Evolutionary conservation across 116 monocot species (phyloP), one percentile per base, ranked within the genome.

Genomic region (Cymodocea nodosa): DNA sequence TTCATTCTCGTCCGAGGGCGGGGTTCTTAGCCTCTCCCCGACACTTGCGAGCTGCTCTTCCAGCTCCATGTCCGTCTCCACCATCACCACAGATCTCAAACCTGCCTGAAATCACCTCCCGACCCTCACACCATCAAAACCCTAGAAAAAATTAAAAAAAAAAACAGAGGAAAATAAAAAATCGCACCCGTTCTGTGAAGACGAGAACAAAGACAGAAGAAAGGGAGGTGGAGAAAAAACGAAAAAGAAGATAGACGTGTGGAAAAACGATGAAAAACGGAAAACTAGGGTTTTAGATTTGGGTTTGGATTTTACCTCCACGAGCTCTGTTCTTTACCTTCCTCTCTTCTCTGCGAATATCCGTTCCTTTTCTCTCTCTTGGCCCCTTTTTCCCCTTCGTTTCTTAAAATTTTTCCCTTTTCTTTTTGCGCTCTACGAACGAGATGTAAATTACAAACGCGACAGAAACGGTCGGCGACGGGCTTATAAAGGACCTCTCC

Each of bases 21-120:
- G 76, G 14, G 22, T 52, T 18, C 51, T 59, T 35, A 85, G 74
- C 66, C 62, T 70, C 8, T 56, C 70, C 35, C 82, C 82, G 52
- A 72, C 59, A 24, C 74, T 79, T 44, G 56, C 50, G 24, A 85
- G 67, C 12, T 60, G 23, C 67, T 59, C 52, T 34, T 74, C 59
- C 49, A 74, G 60, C 59, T 66, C 67, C 34, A 17, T 37, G 17
- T 67, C 59, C 35, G 51, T 22, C 5, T 59, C 50, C 48, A 30
- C 66, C 74, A 74, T 74, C 37, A 64, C 39, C 23, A 4, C 67
- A 24, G n/a, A 60, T 18, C 22, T 12, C 59, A 0, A 65, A 51
- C 53, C n/a, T 17, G 23, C 23, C 64, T 22, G 6, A 18, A 35
- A 6, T 57, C 30, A 4, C 44, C 44, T 25, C 23, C 44, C 8